phyloP scores from a whole-genome alignment of 148 eudicot genomes.

The Diospyros kaki region DNA sequence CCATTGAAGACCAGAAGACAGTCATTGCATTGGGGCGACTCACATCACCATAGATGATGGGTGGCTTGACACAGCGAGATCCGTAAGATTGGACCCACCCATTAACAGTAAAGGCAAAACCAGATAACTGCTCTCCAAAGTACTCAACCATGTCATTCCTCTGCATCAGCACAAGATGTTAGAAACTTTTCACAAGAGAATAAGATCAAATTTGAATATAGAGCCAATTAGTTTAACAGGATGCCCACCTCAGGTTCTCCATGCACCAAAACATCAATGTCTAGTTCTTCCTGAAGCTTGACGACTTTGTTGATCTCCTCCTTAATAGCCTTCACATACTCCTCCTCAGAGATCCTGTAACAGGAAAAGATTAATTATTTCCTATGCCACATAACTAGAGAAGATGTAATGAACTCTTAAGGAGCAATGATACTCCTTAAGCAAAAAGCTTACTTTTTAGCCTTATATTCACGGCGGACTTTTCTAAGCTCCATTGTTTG shows the following conservation, averaged over 20 bases:
- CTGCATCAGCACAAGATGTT: slow-evolving; percentile 17
- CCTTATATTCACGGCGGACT: slow-evolving; percentile 96
- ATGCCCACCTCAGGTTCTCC: slow-evolving; percentile 60
- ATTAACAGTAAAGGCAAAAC: slow-evolving; percentile 84
- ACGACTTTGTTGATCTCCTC: slow-evolving; percentile 90
- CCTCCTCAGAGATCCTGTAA: slow-evolving; percentile 73
- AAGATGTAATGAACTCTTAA: neutral
- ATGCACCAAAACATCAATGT: slow-evolving; percentile 83
- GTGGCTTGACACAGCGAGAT: slow-evolving; percentile 97
- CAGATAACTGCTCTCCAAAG: slow-evolving; percentile 93
- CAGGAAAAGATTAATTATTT: neutral
- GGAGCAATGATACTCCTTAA: neutral
- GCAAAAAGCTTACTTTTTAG: slow-evolving; percentile 57
- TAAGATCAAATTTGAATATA: no score
- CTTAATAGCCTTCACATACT: slow-evolving; percentile 67
- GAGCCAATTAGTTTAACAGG: neutral
- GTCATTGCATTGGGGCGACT: slow-evolving; percentile 97
- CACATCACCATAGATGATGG: slow-evolving; percentile 94
- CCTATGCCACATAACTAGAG: neutral
- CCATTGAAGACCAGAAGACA: slow-evolving; percentile 86
- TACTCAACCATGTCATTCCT: slow-evolving; percentile 97
- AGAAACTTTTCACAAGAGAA: no score
- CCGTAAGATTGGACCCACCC: slow-evolving; percentile 99
- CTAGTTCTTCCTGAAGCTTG: slow-evolving; percentile 20
- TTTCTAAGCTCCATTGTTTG: slow-evolving; percentile 86